Evolutionary conservation across 768 basidiomycete species (phyloP), one percentile per base, ranked within the genome.

Genomic region (Rubroboletus satanas): DNA sequence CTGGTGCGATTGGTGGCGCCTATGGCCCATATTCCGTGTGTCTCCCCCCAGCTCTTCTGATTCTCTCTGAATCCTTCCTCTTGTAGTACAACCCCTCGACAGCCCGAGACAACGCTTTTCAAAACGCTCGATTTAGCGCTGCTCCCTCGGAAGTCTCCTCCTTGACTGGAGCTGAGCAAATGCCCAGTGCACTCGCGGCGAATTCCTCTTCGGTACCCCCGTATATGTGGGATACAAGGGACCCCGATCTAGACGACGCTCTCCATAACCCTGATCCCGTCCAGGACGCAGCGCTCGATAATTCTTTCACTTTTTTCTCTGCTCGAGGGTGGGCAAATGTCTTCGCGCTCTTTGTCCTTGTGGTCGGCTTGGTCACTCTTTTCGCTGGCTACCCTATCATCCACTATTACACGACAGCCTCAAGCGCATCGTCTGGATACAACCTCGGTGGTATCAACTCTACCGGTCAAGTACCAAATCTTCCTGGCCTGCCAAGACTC

Each of bases 321-420:
- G 72, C 77, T 8, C 80, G 94, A 70, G 96, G 96, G 1, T 88
- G 92, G 83, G 72, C 79, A 31, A 98, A 98, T 67, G 78, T 81
- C n/a, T 75, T 79, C 12, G 87, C 85, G 31, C 79, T 98, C 23
- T 57, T 91, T 61, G 50, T 90, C 52, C 77, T 98, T 55, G 72
- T 88, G 33, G 59, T 77, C 7, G 85, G 83, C 31, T 75, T 97
- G 45, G 71, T 97, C 58, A 81, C 79, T 17, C 79, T 98, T 15
- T 98, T 97, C 62, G 88, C 86, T 18, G 93, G 88, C 32, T 97
- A 90, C 64, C 96, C 96, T 12, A 84, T 97, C 66, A 82, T 93
- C 55, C 74, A 78, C 48, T 81, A 80, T 59, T 83, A 71, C 57
- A 73, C 72, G 35, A 68, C 66, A 66, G 17, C 55, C 66, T 12